These are phyloP conservation scores for Xylariaceae sp. DNA, from an alignment of 2,329 filamentous ascomycete species.

Conservation along the genomic window DNA sequence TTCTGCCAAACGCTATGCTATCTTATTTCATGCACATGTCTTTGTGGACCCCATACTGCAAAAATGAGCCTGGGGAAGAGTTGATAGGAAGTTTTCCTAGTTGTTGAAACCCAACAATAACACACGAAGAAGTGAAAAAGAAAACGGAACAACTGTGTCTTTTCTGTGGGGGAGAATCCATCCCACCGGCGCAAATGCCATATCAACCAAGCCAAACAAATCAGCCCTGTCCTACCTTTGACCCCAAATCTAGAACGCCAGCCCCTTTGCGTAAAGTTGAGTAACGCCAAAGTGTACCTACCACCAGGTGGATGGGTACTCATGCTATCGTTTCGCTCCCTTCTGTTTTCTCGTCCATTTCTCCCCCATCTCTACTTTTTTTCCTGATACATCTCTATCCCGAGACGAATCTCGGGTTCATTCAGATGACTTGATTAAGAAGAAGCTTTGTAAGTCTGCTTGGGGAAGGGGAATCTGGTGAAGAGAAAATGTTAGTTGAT, in stretches of 20 bases:
- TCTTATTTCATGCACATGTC: too few relatives aligned
- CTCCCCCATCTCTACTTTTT: conserved; percentile 8
- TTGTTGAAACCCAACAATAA: conserved; percentile 26
- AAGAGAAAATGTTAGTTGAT: conserved; percentile 15
- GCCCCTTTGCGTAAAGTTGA: conserved; percentile 34
- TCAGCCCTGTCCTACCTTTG: conserved; percentile 7
- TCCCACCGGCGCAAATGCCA: conserved; percentile 18
- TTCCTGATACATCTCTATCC: too few relatives aligned
- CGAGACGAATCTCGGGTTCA: conserved; percentile 14
- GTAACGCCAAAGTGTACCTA: conserved; percentile 33
- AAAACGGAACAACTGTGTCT: conserved; percentile 8
- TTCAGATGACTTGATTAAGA: conserved; percentile 20
- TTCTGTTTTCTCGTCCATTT: conserved; percentile 3
- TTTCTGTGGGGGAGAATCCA: too few relatives aligned
- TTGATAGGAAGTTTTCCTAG: too few relatives aligned
- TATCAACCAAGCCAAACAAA: conserved; percentile 12
- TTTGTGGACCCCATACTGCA: too few relatives aligned
- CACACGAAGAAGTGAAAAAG: conserved; percentile 9
- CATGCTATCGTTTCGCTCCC: conserved; percentile 18
- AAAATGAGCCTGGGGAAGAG: too few relatives aligned
- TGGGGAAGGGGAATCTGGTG: conserved; percentile 72
- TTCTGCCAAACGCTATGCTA: too few relatives aligned
- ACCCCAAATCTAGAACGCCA: conserved; percentile 26
- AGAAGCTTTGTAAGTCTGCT: conserved; percentile 65
- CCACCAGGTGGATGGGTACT: conserved; percentile 20